Evolutionary conservation across 257 asterid species (phyloP).

Genomic region (Nicotiana undulata): DNA sequence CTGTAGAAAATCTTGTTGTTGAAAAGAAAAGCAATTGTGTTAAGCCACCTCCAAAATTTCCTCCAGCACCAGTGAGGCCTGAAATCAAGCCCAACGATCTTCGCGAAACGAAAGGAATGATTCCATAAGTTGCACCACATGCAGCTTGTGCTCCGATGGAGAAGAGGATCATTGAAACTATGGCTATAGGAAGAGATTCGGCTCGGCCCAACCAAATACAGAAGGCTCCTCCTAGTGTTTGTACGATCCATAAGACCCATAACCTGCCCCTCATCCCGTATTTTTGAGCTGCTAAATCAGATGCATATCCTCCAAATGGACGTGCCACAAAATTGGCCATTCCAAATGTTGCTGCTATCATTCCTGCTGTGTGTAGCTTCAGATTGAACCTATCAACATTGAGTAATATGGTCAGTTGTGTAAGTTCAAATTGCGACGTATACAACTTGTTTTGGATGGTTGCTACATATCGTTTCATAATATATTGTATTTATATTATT

Average conservation of each 20-base stretch:
- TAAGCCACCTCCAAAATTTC: constrained; percentile 49
- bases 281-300: constrained; percentile 28
- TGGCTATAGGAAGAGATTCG: constrained; percentile 27
- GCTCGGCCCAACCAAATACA: constrained; percentile 40
- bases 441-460: too few relatives aligned
- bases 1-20: constrained; percentile 19
- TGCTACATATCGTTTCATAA: too few relatives aligned
- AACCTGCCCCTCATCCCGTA: constrained; percentile 61
- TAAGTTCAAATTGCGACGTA: not conserved
- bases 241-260: constrained; percentile 45
- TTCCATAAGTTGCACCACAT: constrained; percentile 47
- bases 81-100: constrained; percentile 43
- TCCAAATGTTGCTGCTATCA: constrained; percentile 47
- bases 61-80: constrained; percentile 53
- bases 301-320: constrained; percentile 45
- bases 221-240: constrained; percentile 45
- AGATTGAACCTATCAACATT: constrained; percentile 33
- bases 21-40: constrained; percentile 45
- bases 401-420: not conserved
- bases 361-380: constrained; percentile 42
- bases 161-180: constrained; percentile 40
- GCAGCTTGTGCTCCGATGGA: constrained; percentile 51
- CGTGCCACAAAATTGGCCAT: constrained; percentile 48
- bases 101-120: constrained; percentile 42
- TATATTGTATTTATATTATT: too few relatives aligned